Percentiles rank a stretch among this genome's conserved stretches.
These are phyloP conservation scores for Dryadomyces quercivorus DNA, from an alignment of 2,329 filamentous ascomycete species.

Conservation along the genomic window DNA sequence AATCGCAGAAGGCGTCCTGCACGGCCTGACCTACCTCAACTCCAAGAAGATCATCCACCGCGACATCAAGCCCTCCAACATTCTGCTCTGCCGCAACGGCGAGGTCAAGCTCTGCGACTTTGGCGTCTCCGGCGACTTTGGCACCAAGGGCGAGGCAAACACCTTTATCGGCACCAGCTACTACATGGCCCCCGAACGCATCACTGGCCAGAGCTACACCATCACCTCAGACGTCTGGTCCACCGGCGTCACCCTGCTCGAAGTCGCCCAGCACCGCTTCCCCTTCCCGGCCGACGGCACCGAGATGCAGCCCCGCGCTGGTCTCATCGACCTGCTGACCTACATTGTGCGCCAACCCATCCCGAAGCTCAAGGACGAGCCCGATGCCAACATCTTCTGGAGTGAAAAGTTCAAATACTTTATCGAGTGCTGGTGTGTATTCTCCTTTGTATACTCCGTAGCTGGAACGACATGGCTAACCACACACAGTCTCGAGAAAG, in stretches of 20 bases:
- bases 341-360: constrained; percentile 96
- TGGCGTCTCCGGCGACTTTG: constrained; percentile 93
- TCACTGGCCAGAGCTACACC: constrained; percentile 94
- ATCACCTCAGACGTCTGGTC: constrained; percentile 99
- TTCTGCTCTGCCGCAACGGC: constrained; percentile 80
- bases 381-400: constrained; percentile 81
- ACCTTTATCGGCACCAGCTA: constrained; percentile 98
- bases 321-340: constrained; percentile 86
- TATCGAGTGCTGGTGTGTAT: constrained; percentile 83
- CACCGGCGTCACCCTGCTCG: constrained; percentile 88
- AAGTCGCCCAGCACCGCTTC: constrained; percentile 98
- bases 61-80: constrained; percentile 98
- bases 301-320: constrained; percentile 85
- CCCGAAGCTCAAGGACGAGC: constrained; percentile 91
- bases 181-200: constrained; percentile 98
- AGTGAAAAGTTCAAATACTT: constrained; percentile 98
- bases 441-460: not conserved
- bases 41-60: constrained; percentile 95
- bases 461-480: too few relatives aligned
- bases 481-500: constrained; percentile 72
- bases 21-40: constrained; percentile 89
- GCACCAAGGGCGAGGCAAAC: constrained; percentile 95
- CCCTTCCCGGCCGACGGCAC: constrained; percentile 95
- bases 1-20: constrained; percentile 87
- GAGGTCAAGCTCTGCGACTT: constrained; percentile 98